Evolutionary conservation across 2,329 filamentous ascomycete species (phyloP).

Genomic region (Tolypocladium cylindrosporum): DNA sequence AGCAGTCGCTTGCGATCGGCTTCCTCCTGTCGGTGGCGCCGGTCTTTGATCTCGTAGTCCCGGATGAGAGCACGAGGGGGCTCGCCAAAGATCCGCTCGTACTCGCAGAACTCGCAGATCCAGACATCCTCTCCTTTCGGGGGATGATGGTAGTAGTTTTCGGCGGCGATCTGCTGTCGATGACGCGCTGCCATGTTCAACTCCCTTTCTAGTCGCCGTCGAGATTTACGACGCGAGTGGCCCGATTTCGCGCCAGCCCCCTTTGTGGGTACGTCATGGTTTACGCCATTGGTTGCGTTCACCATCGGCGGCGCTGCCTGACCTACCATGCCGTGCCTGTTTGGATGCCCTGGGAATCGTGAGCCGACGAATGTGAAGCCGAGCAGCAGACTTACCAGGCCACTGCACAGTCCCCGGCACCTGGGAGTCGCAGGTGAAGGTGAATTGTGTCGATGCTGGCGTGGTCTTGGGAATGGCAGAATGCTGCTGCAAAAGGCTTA

Average conservation of each 20-base stretch:
- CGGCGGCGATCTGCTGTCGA: constrained; percentile 67
- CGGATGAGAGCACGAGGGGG: constrained; percentile 77
- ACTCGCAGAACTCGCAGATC: constrained; percentile 98
- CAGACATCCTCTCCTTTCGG: constrained; percentile 66
- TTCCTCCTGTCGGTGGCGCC: constrained; percentile 69
- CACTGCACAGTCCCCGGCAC: constrained; percentile 70
- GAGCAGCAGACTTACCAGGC: constrained; percentile 40
- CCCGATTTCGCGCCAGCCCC: constrained; percentile 17
- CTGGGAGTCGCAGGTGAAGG: constrained; percentile 90
- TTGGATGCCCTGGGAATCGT: constrained; percentile 11
- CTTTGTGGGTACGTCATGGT: constrained; percentile 25
- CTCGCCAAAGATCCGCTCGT: constrained; percentile 87
- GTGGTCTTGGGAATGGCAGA: constrained; percentile 44
- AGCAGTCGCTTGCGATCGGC: constrained; percentile 77
- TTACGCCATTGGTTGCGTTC: constrained; percentile 7
- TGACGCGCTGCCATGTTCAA: constrained; percentile 67
- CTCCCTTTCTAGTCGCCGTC: constrained; percentile 58
- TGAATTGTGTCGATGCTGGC: constrained; percentile 79
- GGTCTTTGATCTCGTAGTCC: constrained; percentile 90
- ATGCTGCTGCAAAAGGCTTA: constrained; percentile 67
- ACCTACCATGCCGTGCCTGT: constrained; percentile 10
- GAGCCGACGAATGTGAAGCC: background rate
- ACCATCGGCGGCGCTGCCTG: constrained; percentile 8
- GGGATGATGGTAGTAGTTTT: constrained; percentile 66
- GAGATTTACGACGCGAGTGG: constrained; percentile 43